Evolutionary conservation across 1,139 yeast species (phyloP), one percentile per base, ranked within the genome.

Genomic region (Kurtzmaniella quercitrusa): DNA sequence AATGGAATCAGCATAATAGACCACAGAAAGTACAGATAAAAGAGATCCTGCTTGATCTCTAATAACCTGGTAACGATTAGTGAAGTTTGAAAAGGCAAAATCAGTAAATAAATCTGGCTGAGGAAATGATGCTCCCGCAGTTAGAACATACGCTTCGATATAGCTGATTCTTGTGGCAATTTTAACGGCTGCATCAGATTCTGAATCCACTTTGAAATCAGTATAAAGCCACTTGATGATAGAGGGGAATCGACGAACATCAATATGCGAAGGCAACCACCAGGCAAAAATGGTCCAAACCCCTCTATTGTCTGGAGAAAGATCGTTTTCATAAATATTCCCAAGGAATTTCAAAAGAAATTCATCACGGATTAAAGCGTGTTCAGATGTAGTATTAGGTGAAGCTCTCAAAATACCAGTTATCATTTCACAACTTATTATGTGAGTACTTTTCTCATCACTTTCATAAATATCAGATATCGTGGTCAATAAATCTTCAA

Each of bases 211-310:
- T 14, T 74, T 64, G 47, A 76, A 73, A 15, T 72, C 66, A 14
- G 77, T 62, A 12, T 88, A 63, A 24, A 70, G 66, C n/a, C 24
- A 19, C 19, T 66, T 59, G 15, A 75, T 65, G 6, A 89, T 59
- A 8, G 73, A 68, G 12, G 84, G 81, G 48, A 81, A 75, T 49
- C 96, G 73, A 56, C 96, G 75, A 42, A 75, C 57, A 60, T 88
- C 95, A 27, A 77, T 66, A 52, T 79, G 79, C 2, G 81, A 62
- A 0, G 91, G 86, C 1, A 82, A 57, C 85, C 90, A 82, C 83
- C 90, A 82, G 3, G 85, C 70, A 47, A 88, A 79, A 0, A 89
- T 77, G 41, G 73, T 73, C 98, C 98, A 93, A 41, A 87, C 81
- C 16, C 77, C 79, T 40, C 77, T 65, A 7, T 85, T 85, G 38